Conservation (phyloP, 2,329 filamentous ascomycete species). For the Teratosphaeria zuluensis region DNA sequence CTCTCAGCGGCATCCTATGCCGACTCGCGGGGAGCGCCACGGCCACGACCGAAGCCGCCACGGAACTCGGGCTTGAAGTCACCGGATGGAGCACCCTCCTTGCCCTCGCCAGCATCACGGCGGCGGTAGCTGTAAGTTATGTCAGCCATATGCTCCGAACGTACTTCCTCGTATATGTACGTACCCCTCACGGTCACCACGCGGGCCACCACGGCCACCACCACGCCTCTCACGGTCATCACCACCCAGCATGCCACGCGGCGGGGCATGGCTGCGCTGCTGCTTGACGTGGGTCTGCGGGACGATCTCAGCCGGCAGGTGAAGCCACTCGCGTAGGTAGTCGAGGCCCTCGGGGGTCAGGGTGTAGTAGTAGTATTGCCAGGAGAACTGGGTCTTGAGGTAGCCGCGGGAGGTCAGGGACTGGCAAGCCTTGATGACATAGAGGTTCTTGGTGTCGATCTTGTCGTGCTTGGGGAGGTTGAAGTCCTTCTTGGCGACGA, state of each 20-base stretch:
- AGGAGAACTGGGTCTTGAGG: slow-evolving; percentile 99
- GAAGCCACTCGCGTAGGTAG: slow-evolving; percentile 99
- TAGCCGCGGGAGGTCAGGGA: slow-evolving; percentile 96
- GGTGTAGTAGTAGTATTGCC: slow-evolving; percentile 99
- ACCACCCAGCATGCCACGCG: slow-evolving; percentile 92
- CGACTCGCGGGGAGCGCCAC: slow-evolving; percentile 52
- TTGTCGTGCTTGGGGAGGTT: slow-evolving; percentile 96
- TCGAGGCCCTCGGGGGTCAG: slow-evolving; percentile 98
- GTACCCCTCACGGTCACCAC: slow-evolving; percentile 63
- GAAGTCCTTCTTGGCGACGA: slow-evolving; percentile 99
- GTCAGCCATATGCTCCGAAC: not conserved
- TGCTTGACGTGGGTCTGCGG: slow-evolving; percentile 99
- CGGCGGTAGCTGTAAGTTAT: slow-evolving; percentile 19
- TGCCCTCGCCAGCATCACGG: slow-evolving; percentile 49
- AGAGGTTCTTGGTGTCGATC: slow-evolving; percentile 99
- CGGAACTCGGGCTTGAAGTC: slow-evolving; percentile 80
- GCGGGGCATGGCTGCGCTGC: slow-evolving; percentile 95
- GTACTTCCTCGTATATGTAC: not conserved
- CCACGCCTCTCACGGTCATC: slow-evolving; percentile 70
- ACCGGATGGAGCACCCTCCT: slow-evolving; percentile 77
- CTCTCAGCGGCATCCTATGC: slow-evolving; percentile 28
- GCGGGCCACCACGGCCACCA: slow-evolving; percentile 68
- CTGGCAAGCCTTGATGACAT: slow-evolving; percentile 93
- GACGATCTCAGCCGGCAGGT: slow-evolving; percentile 98
- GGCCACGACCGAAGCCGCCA: slow-evolving; percentile 54